Evolutionary conservation across 768 basidiomycete genomes (phyloP).

Genomic region (Psilocybe sp.): DNA sequence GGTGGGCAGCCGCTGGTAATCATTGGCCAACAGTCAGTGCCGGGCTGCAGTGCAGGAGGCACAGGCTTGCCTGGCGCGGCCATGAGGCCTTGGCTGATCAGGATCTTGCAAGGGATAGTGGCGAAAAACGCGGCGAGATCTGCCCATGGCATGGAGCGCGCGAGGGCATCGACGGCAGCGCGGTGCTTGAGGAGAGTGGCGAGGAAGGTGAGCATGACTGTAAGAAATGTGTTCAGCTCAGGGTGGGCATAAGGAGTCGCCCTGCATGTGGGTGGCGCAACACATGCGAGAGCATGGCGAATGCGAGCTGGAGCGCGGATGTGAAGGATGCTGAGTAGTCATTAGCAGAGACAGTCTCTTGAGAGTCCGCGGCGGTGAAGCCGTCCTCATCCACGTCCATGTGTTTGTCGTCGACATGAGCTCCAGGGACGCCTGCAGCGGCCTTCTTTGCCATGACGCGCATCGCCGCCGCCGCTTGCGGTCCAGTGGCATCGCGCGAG

Average conservation of each 20-base stretch:
- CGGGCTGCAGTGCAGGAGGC: constrained; percentile 13
- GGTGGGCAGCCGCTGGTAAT: constrained; percentile 67
- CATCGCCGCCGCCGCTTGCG: constrained; percentile 33
- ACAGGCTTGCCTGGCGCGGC: constrained; percentile 7
- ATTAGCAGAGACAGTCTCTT: constrained; percentile 1
- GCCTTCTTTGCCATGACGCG: constrained; percentile 52
- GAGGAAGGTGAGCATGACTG: constrained; percentile 86
- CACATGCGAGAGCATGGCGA: constrained; percentile 70
- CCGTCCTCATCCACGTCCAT: constrained; percentile 17
- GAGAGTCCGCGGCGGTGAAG: neutral
- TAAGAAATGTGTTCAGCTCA: constrained; percentile 82
- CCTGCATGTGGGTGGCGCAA: constrained; percentile 59
- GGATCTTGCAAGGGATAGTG: constrained; percentile 50
- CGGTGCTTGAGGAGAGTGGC: constrained; percentile 69
- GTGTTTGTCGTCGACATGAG: constrained; percentile 32
- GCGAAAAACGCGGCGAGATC: constrained; percentile 65
- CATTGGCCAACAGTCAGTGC: constrained; percentile 59
- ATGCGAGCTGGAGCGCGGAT: constrained; percentile 76
- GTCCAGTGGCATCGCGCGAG: constrained; percentile 30
- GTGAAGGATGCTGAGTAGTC: constrained; percentile 68
- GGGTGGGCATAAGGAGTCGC: constrained; percentile 53
- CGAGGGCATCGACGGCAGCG: constrained; percentile 58
- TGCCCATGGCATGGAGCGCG: constrained; percentile 83
- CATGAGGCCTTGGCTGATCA: constrained; percentile 44
- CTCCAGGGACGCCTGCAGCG: constrained; percentile 25